phyloP scores from a whole-genome alignment of 208 protist genomes.

The Naegleria fowleri region DNA sequence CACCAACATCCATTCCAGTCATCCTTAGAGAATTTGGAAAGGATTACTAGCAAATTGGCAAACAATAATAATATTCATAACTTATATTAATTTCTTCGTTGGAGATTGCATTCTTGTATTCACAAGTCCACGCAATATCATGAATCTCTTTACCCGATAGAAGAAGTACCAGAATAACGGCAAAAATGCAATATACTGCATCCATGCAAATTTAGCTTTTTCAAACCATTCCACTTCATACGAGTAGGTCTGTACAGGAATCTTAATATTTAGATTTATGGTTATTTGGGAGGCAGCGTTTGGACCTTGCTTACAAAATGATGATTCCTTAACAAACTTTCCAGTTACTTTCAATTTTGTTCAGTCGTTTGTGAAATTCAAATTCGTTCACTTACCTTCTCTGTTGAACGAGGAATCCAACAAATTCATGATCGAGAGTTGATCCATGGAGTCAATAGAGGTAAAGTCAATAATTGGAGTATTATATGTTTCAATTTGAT shows the following conservation, averaged over 20 bases:
- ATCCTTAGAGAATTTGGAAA: constrained; percentile 58
- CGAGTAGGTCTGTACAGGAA: background rate
- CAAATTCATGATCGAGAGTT: background rate
- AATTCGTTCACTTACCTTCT: background rate
- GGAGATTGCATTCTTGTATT: background rate
- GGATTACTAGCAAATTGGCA: background rate
- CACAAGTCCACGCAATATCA: background rate
- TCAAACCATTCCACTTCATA: background rate
- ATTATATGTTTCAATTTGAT: background rate
- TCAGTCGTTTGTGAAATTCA: background rate
- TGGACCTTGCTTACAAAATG: background rate
- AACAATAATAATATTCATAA: background rate
- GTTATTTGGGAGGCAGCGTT: background rate
- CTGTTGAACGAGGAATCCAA: background rate
- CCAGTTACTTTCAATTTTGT: background rate
- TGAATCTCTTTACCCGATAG: background rate
- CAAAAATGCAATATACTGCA: background rate
- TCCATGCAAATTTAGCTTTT: background rate
- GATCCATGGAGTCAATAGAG: background rate
- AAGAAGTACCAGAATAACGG: background rate
- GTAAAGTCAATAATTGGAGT: background rate
- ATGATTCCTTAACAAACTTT: background rate
- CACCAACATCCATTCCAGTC: constrained; percentile 70
- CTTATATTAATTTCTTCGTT: background rate
- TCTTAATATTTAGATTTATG: background rate